Evolutionary conservation across 2,329 filamentous ascomycete genomes (phyloP).

Genomic region (Aureobasidium sp.): DNA sequence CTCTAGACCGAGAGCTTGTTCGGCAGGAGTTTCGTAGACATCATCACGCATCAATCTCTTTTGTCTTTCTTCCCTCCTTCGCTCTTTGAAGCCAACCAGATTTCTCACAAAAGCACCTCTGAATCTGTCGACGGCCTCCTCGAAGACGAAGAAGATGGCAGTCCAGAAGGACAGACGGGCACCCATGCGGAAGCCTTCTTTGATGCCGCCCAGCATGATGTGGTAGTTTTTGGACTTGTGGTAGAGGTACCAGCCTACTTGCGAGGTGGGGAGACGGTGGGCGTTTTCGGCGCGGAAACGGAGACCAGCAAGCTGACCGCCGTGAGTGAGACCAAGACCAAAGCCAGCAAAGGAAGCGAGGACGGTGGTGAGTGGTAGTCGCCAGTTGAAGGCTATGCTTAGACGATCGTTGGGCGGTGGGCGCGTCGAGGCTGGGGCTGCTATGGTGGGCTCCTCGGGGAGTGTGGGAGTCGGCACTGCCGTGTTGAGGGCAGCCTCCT

Average conservation of each 20-base stretch:
- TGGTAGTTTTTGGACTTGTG: slow-evolving; percentile 97
- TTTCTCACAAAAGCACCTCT: slow-evolving; percentile 52
- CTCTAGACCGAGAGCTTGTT: slow-evolving; percentile 22
- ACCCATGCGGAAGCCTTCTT: slow-evolving; percentile 71
- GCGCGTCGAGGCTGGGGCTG: background rate
- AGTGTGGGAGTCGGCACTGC: background rate
- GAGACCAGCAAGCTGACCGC: slow-evolving; percentile 36
- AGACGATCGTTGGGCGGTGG: slow-evolving; percentile 22
- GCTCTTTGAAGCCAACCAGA: slow-evolving; percentile 30
- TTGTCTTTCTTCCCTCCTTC: slow-evolving; percentile 30
- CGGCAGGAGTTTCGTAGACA: slow-evolving; percentile 22
- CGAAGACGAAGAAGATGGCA: slow-evolving; percentile 67
- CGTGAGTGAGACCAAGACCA: slow-evolving; percentile 27
- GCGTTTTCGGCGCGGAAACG: slow-evolving; percentile 94
- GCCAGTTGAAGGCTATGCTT: slow-evolving; percentile 25
- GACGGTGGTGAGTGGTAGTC: slow-evolving; percentile 23
- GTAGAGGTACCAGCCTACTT: slow-evolving; percentile 94
- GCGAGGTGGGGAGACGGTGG: slow-evolving; percentile 76
- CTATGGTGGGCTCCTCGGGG: background rate
- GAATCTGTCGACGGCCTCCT: slow-evolving; percentile 75
- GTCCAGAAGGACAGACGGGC: slow-evolving; percentile 63
- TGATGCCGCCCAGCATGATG: slow-evolving; percentile 65
- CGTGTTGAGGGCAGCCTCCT: background rate
- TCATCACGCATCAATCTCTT: slow-evolving; percentile 21
- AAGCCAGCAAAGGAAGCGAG: slow-evolving; percentile 23